Evolutionary conservation across 2,329 filamentous ascomycete genomes (phyloP), one percentile per base, ranked within the genome.

Genomic region (Massarina eburnea): DNA sequence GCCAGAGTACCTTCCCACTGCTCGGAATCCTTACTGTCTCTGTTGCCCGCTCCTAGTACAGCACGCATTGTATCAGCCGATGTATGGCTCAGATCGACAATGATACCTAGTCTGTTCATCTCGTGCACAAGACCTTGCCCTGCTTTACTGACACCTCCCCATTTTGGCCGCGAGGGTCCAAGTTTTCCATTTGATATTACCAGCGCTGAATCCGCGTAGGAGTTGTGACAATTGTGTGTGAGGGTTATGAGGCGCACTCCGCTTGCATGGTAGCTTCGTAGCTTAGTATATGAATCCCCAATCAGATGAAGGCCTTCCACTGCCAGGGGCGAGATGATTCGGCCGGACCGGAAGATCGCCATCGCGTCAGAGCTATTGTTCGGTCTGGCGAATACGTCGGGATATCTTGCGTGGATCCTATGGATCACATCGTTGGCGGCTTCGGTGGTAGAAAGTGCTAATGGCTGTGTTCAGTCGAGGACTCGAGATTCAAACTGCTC

Each of bases 91-190:
- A 96, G 76, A 64, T 96, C 91, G 27, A 96, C 87, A 19, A 96
- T 84, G 84, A 96, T 90, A 15, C 91, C 91, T 2, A 96, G 75
- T 1, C 91, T 80, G 67, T 96, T 96, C 91, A 96, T 96, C 75
- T 96, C 91, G 17, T 75, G 74, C 22, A 96, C 76, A 0, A 95
- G 71, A 10, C 76, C 63, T 40, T 80, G 79, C 8, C 91, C 91
- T 1, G 77, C 76, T 0, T 77, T 73, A 47, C 86, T 91, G 1
- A 96, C 75, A 1, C 91, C 91, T 44, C 78, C 73, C 80, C 84
- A 88, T 42, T 78, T 72, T 0, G 86, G 80, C 43, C 78, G 73
- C 27, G 71, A 69, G 12, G 44, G 43, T 24, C 21, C 21, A 1
- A 47, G 18, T 24, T 36, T 38, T 0, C 71, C 61, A 15, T 46